Base-by-base conservation (phyloP, 768 basidiomycete genomes). In the Lepiota subincarnata region DNA sequence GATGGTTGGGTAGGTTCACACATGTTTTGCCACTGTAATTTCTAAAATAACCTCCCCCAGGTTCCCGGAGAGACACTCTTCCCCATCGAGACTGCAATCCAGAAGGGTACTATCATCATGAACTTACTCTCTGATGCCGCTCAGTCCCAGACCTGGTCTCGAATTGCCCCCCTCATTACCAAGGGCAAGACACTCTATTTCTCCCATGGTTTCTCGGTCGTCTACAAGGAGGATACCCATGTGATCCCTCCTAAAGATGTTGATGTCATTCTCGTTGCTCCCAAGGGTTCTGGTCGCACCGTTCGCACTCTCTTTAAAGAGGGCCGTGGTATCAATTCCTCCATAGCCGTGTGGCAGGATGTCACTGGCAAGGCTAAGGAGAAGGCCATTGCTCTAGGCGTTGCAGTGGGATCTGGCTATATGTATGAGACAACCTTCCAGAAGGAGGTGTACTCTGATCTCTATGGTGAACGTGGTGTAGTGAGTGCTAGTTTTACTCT, bases 151-250 rank as follows among this genome's bases (percentile, higher is more conserved):
- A 98, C 95, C 26, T 99, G 97, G 97, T 77, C 87, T 36, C 75
- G 80, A 49, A 61, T 99, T 63, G 87, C 84, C 40, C 96, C 97
- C 51, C 84, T 98, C 66, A 95, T 98, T 78, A 98, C 94, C 72
- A 92, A 95, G 83, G 97, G 92, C 76, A 98, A 99, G 82, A 99
- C 97, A n/a, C 88, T 99, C 59, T 99, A 99, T 86, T 99, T 99
- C 80, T 93, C 96, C 5, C 97, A 99, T 71, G 97, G 97, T 65
- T 99, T 99, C 87, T 98, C 96, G 59, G 83, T 98, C 60, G 93
- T 99, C 50, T 99, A 87, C 85, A 92, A 95, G 80, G 84, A 99
- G 5, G 92, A 97, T 72, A 99, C 97, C 60, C 80, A 95, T 53
- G 93, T 99, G 61, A 64, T 95, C 52, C 90, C 93, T 57, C 97